phyloP scores from a whole-genome alignment of 2,329 filamentous ascomycete species.

The Colletotrichum chrysophilum region DNA sequence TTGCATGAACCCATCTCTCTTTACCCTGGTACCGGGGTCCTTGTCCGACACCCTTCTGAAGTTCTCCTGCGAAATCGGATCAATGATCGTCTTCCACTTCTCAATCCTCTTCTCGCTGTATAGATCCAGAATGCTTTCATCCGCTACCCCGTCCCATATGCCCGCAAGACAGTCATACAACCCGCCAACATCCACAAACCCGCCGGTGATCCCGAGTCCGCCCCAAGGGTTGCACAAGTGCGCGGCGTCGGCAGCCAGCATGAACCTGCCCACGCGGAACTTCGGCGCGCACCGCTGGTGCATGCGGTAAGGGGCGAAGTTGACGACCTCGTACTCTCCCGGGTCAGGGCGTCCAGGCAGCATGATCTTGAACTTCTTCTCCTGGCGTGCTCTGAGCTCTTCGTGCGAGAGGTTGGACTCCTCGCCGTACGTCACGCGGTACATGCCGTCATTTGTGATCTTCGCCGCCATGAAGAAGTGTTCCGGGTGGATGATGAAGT shows the following conservation, averaged over 20 bases:
- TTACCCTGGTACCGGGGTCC: conserved; percentile 39
- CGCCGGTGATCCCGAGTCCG: conserved; percentile 67
- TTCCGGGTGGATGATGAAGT: conserved; percentile 66
- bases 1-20: conserved; percentile 38
- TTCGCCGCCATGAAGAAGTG: conserved; percentile 67
- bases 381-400: conserved; percentile 57
- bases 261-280: conserved; percentile 61
- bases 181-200: conserved; percentile 67
- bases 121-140: conserved; percentile 47
- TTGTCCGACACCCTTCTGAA: conserved; percentile 46
- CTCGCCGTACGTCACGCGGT: conserved; percentile 69
- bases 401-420: conserved; percentile 55
- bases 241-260: conserved; percentile 66
- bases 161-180: conserved; percentile 63
- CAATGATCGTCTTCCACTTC: conserved; percentile 49
- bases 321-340: conserved; percentile 59
- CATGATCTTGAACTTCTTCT: conserved; percentile 60
- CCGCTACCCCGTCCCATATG: conserved; percentile 47
- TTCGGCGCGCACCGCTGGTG: conserved; percentile 64
- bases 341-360: conserved; percentile 65
- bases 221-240: conserved; percentile 62
- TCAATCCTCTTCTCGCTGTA: conserved; percentile 51
- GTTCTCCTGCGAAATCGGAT: conserved; percentile 48
- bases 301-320: conserved; percentile 64
- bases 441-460: conserved; percentile 63